Base-by-base conservation (phyloP, 2,329 filamentous ascomycete genomes). In the Magnaporthales sp. region DNA sequence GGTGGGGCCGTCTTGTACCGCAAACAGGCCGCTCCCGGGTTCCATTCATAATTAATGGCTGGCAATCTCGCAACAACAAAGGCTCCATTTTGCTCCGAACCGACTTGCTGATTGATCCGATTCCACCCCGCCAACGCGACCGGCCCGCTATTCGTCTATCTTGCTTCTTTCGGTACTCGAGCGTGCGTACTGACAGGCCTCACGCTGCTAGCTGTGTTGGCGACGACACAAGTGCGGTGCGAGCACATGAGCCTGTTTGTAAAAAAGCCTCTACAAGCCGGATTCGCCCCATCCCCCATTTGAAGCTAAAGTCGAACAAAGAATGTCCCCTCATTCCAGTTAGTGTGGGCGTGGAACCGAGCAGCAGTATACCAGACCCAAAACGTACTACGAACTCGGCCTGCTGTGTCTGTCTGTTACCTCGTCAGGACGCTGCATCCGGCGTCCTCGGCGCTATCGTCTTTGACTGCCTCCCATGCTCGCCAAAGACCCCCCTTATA, bases 381-480 rank as follows among this genome's bases (percentile, higher is more conserved):
- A 46, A 19, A 46, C 38, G n/a, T 46, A 46, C 19, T n/a, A 46
- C 38, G 19, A 46, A 46, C 62, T 54, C 31, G 31, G 32, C 31
- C n/a, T 32, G 8, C 31, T 38, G 11, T 29, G 15, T 54, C 19
- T 60, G 24, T 24, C 24, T 24, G 56, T 15, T 15, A 29, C 24
- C 15, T 6, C 9, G 56, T 60, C 22, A 24, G 56, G 24, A 27
- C 56, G 26, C 56, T 60, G 56, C 56, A 60, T 60, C 56, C 26
- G 56, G 56, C 22, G 24, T 27, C 56, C 56, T 60, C 24, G 56
- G 24, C 56, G 56, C 56, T 15, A 6, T 15, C 3, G 38, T 60
- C 56, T 60, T 60, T 60, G 56, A 60, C 56, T 60, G 56, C 56
- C 56, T 60, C 56, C 26, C 56, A 60, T 60, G 56, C 56, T 60